phyloP scores from a whole-genome alignment of 2,329 filamentous ascomycete genomes.

The Verticillium zaregamsianum region DNA sequence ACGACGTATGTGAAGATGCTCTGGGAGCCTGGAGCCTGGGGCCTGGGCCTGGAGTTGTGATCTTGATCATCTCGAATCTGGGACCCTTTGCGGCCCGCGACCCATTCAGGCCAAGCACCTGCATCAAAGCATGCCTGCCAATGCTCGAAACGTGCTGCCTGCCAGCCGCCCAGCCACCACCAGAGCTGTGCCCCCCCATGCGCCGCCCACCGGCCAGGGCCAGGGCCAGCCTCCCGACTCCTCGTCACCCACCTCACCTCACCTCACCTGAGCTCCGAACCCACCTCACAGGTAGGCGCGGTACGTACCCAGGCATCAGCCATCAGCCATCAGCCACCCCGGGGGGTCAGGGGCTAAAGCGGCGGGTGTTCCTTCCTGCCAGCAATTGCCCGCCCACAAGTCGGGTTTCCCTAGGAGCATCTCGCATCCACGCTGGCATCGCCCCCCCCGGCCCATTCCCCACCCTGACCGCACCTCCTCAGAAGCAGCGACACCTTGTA shows the following conservation, averaged over 20 bases:
- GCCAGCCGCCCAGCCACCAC: neutral
- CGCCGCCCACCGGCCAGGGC: neutral
- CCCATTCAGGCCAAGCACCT: neutral
- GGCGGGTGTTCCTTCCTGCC: neutral
- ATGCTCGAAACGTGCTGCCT: neutral
- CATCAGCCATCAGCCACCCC: neutral
- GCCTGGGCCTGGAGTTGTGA: no score
- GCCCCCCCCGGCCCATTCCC: neutral
- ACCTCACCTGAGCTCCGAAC: neutral
- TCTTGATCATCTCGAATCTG: neutral
- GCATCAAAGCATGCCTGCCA: neutral
- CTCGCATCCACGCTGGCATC: neutral
- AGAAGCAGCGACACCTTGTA: neutral
- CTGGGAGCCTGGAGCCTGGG: no score
- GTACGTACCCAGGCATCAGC: neutral
- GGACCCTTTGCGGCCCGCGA: neutral
- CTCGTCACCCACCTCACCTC: neutral
- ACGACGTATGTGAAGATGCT: no score
- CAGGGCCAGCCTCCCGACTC: neutral
- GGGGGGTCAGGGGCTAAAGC: neutral
- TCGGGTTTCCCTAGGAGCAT: neutral
- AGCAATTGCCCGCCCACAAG: constrained; percentile 3
- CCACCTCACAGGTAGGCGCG: neutral
- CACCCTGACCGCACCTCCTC: neutral
- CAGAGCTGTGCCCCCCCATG: neutral